A percentile compares a stretch with the other conserved stretches of the same genome.
Conservation (phyloP, 2,329 filamentous ascomycete species). For the Talaromyces amestolkiae region DNA sequence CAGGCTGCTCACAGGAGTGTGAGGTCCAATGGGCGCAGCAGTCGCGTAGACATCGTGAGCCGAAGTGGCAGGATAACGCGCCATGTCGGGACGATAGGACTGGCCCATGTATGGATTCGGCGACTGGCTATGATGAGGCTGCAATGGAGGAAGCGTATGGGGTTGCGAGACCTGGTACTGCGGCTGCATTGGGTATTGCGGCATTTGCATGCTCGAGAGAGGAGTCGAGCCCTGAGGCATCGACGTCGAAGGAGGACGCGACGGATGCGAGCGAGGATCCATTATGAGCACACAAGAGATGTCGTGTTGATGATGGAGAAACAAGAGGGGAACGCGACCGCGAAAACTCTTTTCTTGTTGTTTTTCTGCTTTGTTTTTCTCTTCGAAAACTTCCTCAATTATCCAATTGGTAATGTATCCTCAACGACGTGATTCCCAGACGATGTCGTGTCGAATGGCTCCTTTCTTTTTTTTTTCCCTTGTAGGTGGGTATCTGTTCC, state of each 20-base stretch:
- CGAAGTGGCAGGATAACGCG: constrained; percentile 42
- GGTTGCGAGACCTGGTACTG: constrained; percentile 45
- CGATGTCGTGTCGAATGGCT: background rate
- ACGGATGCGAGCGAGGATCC: constrained; percentile 46
- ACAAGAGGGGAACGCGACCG: constrained; percentile 9
- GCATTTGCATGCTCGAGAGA: constrained; percentile 47
- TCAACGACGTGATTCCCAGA: background rate
- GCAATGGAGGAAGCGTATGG: constrained; percentile 47
- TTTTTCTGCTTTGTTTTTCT: background rate
- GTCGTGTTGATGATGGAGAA: constrained; percentile 5
- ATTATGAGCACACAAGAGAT: constrained; percentile 26
- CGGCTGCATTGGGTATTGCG: constrained; percentile 48
- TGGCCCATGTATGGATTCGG: constrained; percentile 44
- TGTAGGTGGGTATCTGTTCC: background rate
- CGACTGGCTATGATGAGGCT: constrained; percentile 46
- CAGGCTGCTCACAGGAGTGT: constrained; percentile 42
- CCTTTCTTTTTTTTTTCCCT: background rate
- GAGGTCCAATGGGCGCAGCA: constrained; percentile 43
- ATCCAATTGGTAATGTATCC: background rate
- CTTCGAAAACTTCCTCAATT: background rate
- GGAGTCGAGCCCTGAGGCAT: constrained; percentile 45
- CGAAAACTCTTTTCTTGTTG: background rate
- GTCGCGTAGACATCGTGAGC: constrained; percentile 44
- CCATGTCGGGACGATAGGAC: constrained; percentile 43
- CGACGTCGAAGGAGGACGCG: constrained; percentile 45